Base-by-base conservation (phyloP, 192 early-diverging fungal genomes). In the Entomortierella chlamydospora region DNA sequence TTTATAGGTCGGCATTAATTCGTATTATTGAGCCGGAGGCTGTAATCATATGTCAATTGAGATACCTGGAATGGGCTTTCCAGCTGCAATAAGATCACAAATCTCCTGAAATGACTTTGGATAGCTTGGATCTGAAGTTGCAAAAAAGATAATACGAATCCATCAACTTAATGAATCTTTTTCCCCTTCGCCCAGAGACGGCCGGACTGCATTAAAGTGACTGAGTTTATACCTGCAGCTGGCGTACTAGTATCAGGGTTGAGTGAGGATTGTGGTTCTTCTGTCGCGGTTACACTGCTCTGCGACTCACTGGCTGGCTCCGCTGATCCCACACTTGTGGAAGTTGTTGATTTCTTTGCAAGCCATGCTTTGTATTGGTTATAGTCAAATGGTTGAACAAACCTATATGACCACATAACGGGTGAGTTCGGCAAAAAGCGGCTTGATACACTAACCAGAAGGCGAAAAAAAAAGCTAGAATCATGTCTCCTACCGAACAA, bases 41-140 rank as follows among this genome's bases (percentile, higher is more conserved):
- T 18, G 11, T 2, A 15, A n/a, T 47, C 1, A 43, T n/a, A 13
- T 51, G 23, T 41, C 33, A 15, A 45, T 42, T 31, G 26, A 34
- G 18, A 11, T 53, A 73, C 80, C 80, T 82, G 80, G 80, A 12
- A 82, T 73, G 28, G 80, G 80, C 33, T 72, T 82, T 34, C 80
- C 80, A 5, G 67, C 68, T 6, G 80, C 72, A 53, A 82, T 82
- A 23, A 82, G 61, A n/a, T 72, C 80, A 69, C 80, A 82, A 22
- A 82, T 82, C 66, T 82, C 80, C 28, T 82, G 80, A 45, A 82
- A 82, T 1, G 80, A 82, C 50, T 64, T 68, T 55, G 80, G 80
- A 52, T 82, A 82, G 20, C 49, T 72, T 7, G 80, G 80, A 50
- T 70, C 72, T 65, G 15, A 25, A 7, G 13, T 42, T n/a, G n/a